These are phyloP conservation scores for Closterium sp. DNA, from an alignment of 139 green algal species.

Conservation along the genomic window DNA sequence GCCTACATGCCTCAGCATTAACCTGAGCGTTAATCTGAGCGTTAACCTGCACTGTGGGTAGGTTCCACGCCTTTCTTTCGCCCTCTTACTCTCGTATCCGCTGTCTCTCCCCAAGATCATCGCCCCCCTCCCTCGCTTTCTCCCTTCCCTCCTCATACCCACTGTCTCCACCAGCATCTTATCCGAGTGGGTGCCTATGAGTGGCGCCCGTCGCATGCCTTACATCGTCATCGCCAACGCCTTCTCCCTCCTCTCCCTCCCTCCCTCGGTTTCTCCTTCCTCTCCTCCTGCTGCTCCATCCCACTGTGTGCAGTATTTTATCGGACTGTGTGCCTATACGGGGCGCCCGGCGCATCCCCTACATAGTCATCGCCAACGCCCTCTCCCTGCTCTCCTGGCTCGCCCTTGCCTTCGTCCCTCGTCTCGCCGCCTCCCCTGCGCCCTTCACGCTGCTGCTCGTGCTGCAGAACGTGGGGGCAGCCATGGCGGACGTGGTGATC, in stretches of 20 bases:
- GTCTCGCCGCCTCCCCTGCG: not conserved
- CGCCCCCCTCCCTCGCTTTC: no score
- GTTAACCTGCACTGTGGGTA: no score
- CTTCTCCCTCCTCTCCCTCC: slow-evolving; percentile 81
- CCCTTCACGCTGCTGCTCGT: slow-evolving; percentile 51
- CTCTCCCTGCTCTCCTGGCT: slow-evolving; percentile 78
- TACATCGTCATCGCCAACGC: slow-evolving; percentile 76
- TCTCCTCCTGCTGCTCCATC: no score
- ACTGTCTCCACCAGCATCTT: not conserved
- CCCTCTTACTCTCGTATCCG: no score
- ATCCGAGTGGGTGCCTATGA: slow-evolving; percentile 16
- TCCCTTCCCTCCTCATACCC: no score
- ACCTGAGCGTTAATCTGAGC: no score
- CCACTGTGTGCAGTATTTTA: not conserved
- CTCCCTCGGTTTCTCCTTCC: slow-evolving; percentile 35
- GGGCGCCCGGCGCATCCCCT: slow-evolving; percentile 12
- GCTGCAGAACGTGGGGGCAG: slow-evolving; percentile 79
- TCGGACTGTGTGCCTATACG: slow-evolving; percentile 28
- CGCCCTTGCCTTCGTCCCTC: not conserved
- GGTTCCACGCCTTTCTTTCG: no score
- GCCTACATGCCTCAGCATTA: no score
- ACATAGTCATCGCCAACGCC: slow-evolving; percentile 76
- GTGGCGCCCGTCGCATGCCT: slow-evolving; percentile 1
- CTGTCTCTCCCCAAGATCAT: no score
- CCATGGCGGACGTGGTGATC: slow-evolving; percentile 90